phyloP scores from a whole-genome alignment of 2,329 filamentous ascomycete species.

The Arthroderma sp. region DNA sequence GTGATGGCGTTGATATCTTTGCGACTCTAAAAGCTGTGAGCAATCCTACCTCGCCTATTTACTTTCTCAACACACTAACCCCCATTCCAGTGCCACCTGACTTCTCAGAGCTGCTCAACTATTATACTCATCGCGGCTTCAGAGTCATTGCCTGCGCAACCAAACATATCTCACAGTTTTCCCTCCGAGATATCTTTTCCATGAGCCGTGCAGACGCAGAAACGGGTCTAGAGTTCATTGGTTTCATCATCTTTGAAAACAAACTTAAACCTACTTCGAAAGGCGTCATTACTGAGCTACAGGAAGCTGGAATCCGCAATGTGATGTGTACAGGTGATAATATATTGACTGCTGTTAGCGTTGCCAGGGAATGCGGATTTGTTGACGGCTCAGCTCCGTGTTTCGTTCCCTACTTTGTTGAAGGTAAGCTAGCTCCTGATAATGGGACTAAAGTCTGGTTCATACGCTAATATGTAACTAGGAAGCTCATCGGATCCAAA shows the following conservation, averaged over 20 bases:
- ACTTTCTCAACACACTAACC: conserved; percentile 11
- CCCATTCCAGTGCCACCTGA: conserved; percentile 58
- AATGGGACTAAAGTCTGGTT: neutral
- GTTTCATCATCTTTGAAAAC: conserved; percentile 98
- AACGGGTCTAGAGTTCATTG: conserved; percentile 70
- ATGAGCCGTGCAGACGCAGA: conserved; percentile 82
- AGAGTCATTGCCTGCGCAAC: conserved; percentile 92
- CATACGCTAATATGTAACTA: conserved; percentile 21
- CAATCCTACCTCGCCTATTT: conserved; percentile 14
- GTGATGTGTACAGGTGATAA: conserved; percentile 96
- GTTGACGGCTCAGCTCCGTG: conserved; percentile 78
- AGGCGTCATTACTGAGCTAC: conserved; percentile 67
- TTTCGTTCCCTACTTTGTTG: conserved; percentile 78
- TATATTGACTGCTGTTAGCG: conserved; percentile 61
- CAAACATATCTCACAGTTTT: conserved; percentile 74
- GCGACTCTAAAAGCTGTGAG: conserved; percentile 65
- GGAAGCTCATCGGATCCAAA: conserved; percentile 62
- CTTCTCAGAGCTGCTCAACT: conserved; percentile 76
- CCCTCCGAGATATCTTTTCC: conserved; percentile 89
- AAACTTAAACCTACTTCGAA: conserved; percentile 85
- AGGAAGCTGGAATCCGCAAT: conserved; percentile 69
- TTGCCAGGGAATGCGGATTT: conserved; percentile 67
- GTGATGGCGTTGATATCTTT: conserved; percentile 72
- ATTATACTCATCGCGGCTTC: conserved; percentile 92
- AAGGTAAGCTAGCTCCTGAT: conserved; percentile 39